Conservation (phyloP, 768 basidiomycete species). For the Suillus lakei region DNA sequence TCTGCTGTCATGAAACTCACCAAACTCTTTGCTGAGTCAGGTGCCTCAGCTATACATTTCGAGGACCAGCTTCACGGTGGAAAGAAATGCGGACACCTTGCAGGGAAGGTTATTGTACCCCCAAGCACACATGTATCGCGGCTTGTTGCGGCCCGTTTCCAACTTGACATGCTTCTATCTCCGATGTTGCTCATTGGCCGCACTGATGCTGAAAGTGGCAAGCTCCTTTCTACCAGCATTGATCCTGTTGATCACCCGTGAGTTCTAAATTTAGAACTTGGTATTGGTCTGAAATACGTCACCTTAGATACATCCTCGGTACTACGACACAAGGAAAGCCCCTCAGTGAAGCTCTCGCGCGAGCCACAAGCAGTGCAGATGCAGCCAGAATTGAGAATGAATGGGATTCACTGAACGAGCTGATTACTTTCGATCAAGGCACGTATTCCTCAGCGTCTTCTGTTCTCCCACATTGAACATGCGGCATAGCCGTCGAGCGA, state of each 20-base stretch:
- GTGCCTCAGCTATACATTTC: slow-evolving; percentile 87
- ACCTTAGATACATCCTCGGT: slow-evolving; percentile 64
- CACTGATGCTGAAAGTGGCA: slow-evolving; percentile 89
- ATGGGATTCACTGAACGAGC: slow-evolving; percentile 70
- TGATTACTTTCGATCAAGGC: slow-evolving; percentile 90
- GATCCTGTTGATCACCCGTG: slow-evolving; percentile 76
- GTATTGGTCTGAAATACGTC: not conserved
- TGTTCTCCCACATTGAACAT: not conserved
- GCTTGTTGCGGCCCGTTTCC: slow-evolving; percentile 84
- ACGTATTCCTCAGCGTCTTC: slow-evolving; percentile 21
- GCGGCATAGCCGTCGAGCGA: slow-evolving; percentile 24
- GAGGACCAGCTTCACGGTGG: slow-evolving; percentile 96
- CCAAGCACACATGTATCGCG: slow-evolving; percentile 86
- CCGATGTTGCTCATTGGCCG: slow-evolving; percentile 91
- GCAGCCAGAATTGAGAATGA: slow-evolving; percentile 74
- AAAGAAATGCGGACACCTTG: slow-evolving; percentile 94
- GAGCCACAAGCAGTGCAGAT: slow-evolving; percentile 68
- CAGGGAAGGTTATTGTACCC: slow-evolving; percentile 92
- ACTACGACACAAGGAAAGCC: slow-evolving; percentile 53
- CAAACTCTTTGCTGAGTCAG: slow-evolving; percentile 95
- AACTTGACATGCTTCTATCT: slow-evolving; percentile 87
- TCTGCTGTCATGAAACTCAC: slow-evolving; percentile 94
- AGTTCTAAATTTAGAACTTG: slow-evolving; percentile 24
- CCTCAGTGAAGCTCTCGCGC: slow-evolving; percentile 71
- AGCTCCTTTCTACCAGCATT: slow-evolving; percentile 82